These are phyloP conservation scores for Pisolithus microcarpus DNA, from an alignment of 768 basidiomycete genomes.

Conservation along the genomic window DNA sequence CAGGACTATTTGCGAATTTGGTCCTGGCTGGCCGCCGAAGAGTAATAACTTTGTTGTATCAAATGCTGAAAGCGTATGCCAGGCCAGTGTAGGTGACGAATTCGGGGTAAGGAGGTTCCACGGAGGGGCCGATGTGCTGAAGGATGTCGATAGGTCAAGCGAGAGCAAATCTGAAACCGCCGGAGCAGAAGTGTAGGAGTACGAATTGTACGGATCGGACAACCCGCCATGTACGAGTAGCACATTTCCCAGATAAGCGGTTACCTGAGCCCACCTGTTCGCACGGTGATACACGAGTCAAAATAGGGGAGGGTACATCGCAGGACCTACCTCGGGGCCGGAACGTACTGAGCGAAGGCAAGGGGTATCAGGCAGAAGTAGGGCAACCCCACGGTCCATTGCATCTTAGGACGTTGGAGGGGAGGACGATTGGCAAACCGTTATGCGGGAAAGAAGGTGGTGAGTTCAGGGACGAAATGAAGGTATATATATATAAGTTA, in stretches of 20 bases:
- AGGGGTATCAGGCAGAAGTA: constrained; percentile 10
- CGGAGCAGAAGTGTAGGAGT: constrained; percentile 69
- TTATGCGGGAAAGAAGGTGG: background rate
- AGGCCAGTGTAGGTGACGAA: constrained; percentile 57
- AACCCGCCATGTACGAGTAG: constrained; percentile 79
- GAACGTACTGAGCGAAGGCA: constrained; percentile 18
- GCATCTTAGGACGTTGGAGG: constrained; percentile 4
- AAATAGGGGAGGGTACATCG: too few species aligned
- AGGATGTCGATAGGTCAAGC: constrained; percentile 57
- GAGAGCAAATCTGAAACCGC: constrained; percentile 62
- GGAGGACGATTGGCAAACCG: background rate
- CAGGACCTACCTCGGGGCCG: constrained; percentile 18
- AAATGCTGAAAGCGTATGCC: constrained; percentile 73
- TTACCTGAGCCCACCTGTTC: constrained; percentile 79
- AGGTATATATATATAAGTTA: constrained; percentile 16
- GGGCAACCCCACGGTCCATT: constrained; percentile 2
- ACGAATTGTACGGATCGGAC: constrained; percentile 61
- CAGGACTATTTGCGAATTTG: constrained; percentile 46
- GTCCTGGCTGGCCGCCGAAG: constrained; percentile 72
- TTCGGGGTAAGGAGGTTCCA: constrained; percentile 53
- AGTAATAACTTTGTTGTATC: constrained; percentile 47
- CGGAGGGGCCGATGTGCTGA: constrained; percentile 55
- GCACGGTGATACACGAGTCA: constrained; percentile 4
- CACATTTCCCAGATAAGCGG: constrained; percentile 46
- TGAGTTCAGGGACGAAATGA: background rate